phyloP scores from a whole-genome alignment of 1,139 yeast species.

The Nakaseomyces bracarensis region DNA sequence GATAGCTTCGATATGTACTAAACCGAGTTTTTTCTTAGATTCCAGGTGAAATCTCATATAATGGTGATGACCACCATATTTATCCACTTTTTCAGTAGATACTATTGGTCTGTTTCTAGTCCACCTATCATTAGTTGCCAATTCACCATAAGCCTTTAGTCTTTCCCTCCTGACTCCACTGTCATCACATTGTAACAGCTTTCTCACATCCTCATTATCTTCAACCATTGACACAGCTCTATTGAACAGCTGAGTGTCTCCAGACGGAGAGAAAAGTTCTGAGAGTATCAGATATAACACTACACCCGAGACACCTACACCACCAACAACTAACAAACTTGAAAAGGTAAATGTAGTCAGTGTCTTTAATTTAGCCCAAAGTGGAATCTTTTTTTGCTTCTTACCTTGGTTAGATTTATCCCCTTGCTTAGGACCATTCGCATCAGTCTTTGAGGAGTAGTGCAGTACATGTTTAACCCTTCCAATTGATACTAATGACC shows the following conservation, averaged over 20 bases:
- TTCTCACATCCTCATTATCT: constrained; percentile 52
- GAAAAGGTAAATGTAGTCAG: constrained; percentile 57
- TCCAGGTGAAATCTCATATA: constrained; percentile 84
- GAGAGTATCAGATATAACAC: constrained; percentile 70
- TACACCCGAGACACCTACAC: constrained; percentile 56
- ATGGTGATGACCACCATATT: constrained; percentile 71
- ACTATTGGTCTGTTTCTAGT: constrained; percentile 79
- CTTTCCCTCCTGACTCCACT: constrained; percentile 40
- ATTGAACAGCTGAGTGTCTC: constrained; percentile 85
- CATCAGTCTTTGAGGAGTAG: background rate
- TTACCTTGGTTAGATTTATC: constrained; percentile 14
- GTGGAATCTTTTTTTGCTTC: constrained; percentile 12
- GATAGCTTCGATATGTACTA: constrained; percentile 71
- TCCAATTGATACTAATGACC: background rate
- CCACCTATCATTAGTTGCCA: constrained; percentile 61
- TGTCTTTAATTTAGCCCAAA: constrained; percentile 39
- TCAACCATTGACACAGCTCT: constrained; percentile 74
- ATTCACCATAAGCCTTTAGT: constrained; percentile 78
- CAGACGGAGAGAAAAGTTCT: constrained; percentile 79
- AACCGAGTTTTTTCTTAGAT: constrained; percentile 50
- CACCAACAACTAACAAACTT: constrained; percentile 55
- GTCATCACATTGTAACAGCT: constrained; percentile 44
- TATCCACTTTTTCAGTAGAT: constrained; percentile 46
- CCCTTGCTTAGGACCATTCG: constrained; percentile 9
- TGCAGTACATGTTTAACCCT: background rate